Evolutionary conservation across 106 monocot species (phyloP), one percentile per base, ranked within the genome.

Genomic region (Dioscorea dumetorum): DNA sequence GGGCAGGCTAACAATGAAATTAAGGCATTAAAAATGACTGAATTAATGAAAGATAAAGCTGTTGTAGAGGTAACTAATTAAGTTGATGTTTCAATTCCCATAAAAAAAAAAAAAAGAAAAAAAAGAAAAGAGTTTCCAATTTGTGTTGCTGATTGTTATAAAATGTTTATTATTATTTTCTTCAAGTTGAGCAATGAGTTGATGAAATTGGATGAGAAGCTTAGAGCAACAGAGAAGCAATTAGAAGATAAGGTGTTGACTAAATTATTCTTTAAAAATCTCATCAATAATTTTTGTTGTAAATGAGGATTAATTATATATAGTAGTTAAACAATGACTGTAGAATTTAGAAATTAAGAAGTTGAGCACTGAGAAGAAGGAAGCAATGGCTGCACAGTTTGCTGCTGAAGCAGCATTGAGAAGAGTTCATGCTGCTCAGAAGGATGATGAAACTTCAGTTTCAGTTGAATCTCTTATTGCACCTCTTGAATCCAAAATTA

Each of bases 341-440:
- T 78, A 90, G 90, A 90, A 86, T 74, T 73, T 90, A 73, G 86
- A 81, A 64, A 67, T 81, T 54, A 86, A 86, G 31, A 86, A 64
- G 58, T 67, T 78, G 51, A 66, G 54, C n/a, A 62, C 56, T 48
- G 86, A 86, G 78, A 86, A 84, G 67, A 90, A 83, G 69, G 86
- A 81, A 34, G 86, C 86, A 23, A 33, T 84, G 64, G 67, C 83
- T 61, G 81, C 81, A 49, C 86, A 86, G 35, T 90, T 79, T 71
- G 86, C 86, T 8, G 90, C 86, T 16, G 90, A 90, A 83, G 78
- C 81, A 49, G 64, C 90, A 33, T 66, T 90, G 2, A 77, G 86
- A 74, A 83, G 90, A 84, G 63, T 84, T 33, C 78, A 83, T 69
- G 70, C 90, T 51, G 22, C 67, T 48, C 86, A 77, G 61, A 78